These are phyloP conservation scores for Pseudogymnoascus sp. DNA, from an alignment of 2,329 filamentous ascomycete genomes.

Conservation along the genomic window DNA sequence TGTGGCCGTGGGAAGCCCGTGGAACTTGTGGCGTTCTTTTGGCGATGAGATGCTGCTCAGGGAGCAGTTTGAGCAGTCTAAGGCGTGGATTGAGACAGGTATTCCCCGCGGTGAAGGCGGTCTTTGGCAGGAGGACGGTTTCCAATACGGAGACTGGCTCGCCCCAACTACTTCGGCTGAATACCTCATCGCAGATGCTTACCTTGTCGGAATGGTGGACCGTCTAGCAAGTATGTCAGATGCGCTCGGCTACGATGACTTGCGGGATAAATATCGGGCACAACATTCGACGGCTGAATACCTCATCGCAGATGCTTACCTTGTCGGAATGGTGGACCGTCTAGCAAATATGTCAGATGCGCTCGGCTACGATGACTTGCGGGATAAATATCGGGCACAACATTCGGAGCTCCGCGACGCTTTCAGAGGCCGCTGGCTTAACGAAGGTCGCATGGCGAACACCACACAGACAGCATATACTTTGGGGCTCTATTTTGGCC, in stretches of 20 bases:
- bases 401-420: constrained; percentile 10
- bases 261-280: background rate
- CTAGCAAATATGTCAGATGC: background rate
- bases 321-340: constrained; percentile 9
- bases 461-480: constrained; percentile 18
- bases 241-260: background rate
- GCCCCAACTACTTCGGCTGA: constrained; percentile 12
- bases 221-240: background rate
- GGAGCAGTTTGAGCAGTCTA: constrained; percentile 11
- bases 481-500: constrained; percentile 16
- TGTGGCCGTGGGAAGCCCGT: constrained; percentile 12
- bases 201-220: constrained; percentile 9
- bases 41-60: constrained; percentile 10
- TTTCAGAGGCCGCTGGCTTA: background rate
- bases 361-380: background rate
- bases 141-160: constrained; percentile 19
- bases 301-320: constrained; percentile 10
- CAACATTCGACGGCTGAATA: constrained; percentile 10
- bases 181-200: constrained; percentile 9
- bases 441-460: constrained; percentile 11
- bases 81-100: constrained; percentile 10
- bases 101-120: background rate
- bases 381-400: background rate
- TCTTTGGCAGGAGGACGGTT: background rate
- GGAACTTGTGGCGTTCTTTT: constrained; percentile 11